Base-by-base conservation (phyloP, 2,329 filamentous ascomycete species). In the Alternaria sp. region DNA sequence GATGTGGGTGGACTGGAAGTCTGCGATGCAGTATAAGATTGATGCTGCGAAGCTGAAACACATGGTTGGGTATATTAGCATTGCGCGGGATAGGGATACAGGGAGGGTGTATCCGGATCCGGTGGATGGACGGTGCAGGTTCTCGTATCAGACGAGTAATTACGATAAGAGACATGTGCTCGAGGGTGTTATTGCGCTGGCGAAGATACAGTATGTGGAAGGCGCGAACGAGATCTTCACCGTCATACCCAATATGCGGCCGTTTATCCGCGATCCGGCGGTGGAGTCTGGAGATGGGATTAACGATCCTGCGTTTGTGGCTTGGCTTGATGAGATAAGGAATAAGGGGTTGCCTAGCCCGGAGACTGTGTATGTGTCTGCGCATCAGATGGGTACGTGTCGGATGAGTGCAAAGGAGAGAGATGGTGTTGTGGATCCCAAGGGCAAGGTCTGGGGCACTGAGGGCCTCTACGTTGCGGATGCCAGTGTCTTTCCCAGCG, bases 181-280 rank as follows among this genome's bases (percentile, higher is more conserved):
- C 17, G 88, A 93, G 75, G 93, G 92, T 9, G 72, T 93, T 7
- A 77, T 94, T 52, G 91, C 88, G 3, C 82, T 91, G 2, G 89
- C 90, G 32, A 93, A 93, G 77, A 89, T 97, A 44, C 88, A 90
- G 66, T 95, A 93, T 77, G 86, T 93, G 49, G 85, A 88, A 44
- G 93, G 93, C 23, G 95, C 94, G 0, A 84, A 82, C n/a, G 93
- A 97, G 79, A 94, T 97, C 74, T 87, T 90, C 74, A 84, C 89
- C 0, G 83, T 85, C 4, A 83, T 92, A 19, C 85, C 87, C 0
- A 88, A 88, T 10, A 77, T 93, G 36, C 82, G 85, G 30, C 85
- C 89, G 0, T 97, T 93, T 75, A 77, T 86, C 28, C 85, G 87
- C 12, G 70, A 74, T 63, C 57, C 68, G n/a, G n/a, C n/a, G n/a